Percentiles rank a stretch among this genome's conserved stretches.
These are phyloP conservation scores for Gypsophila paniculata DNA, from an alignment of 179 eudicot genomes.

Conservation along the genomic window DNA sequence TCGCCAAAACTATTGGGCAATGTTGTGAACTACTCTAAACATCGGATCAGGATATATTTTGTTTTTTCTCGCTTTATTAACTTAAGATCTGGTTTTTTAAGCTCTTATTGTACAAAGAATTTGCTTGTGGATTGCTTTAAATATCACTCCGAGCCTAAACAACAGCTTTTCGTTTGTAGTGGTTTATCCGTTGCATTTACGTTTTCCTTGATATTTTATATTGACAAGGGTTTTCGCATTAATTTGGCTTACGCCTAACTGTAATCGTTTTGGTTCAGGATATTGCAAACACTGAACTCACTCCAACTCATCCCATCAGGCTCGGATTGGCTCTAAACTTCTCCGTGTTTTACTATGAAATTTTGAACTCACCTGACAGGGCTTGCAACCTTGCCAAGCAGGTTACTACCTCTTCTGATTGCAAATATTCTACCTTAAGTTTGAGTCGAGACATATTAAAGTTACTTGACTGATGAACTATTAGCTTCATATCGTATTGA, in stretches of 20 bases:
- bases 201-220: background rate
- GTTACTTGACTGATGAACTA: too few relatives aligned
- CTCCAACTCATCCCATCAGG: constrained; percentile 55
- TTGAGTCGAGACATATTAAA: too few relatives aligned
- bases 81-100: too few relatives aligned
- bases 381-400: constrained; percentile 50
- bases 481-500: too few relatives aligned
- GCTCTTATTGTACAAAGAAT: too few relatives aligned
- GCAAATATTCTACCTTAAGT: background rate
- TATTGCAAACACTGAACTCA: constrained; percentile 57
- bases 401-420: constrained; percentile 24
- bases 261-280: constrained; percentile 35
- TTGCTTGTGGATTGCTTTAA: too few relatives aligned
- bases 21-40: too few relatives aligned
- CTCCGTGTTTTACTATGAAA: constrained; percentile 51
- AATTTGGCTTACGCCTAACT: too few relatives aligned
- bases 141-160: too few relatives aligned
- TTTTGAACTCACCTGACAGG: constrained; percentile 50
- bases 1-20: too few relatives aligned
- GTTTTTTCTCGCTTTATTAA: too few relatives aligned
- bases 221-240: background rate
- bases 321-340: constrained; percentile 51
- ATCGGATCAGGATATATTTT: too few relatives aligned
- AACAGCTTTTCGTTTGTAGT: background rate
- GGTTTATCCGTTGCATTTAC: background rate